These are phyloP conservation scores for Monilinia fructicola DNA, from an alignment of 2,329 filamentous ascomycete species.

Conservation along the genomic window DNA sequence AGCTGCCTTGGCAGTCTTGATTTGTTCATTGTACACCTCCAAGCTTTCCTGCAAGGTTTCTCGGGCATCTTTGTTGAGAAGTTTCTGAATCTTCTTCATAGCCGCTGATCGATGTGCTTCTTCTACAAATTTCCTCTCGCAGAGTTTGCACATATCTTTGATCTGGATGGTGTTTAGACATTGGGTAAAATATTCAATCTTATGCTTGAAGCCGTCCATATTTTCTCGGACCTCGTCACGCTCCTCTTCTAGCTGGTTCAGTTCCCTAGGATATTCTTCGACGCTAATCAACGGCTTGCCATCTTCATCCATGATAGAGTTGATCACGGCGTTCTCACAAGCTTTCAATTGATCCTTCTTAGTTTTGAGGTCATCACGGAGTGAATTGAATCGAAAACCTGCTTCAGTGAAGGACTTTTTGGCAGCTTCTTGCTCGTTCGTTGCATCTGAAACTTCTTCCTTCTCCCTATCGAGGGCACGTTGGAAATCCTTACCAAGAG, in stretches of 20 bases:
- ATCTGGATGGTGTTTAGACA: conserved; percentile 65
- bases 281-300: conserved; percentile 47
- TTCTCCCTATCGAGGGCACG: conserved; percentile 57
- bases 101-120: conserved; percentile 62
- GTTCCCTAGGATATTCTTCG: conserved; percentile 54
- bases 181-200: conserved; percentile 69
- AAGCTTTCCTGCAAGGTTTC: conserved; percentile 61
- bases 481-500: conserved; percentile 71
- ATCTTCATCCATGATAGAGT: conserved; percentile 47
- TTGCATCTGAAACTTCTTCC: conserved; percentile 60
- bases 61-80: conserved; percentile 61
- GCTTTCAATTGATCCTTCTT: conserved; percentile 61
- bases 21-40: conserved; percentile 49
- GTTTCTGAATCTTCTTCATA: conserved; percentile 63
- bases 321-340: conserved; percentile 58
- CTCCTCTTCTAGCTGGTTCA: conserved; percentile 51
- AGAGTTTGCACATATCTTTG: conserved; percentile 74
- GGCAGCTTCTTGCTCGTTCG: conserved; percentile 67
- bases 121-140: conserved; percentile 66
- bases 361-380: conserved; percentile 62
- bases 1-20: conserved; percentile 61
- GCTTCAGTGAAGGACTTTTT: conserved; percentile 74
- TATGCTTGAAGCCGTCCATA: conserved; percentile 64
- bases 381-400: conserved; percentile 68
- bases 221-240: conserved; percentile 59